Conservation (phyloP, 768 basidiomycete genomes). For the Amanita pseudoporphyria region DNA sequence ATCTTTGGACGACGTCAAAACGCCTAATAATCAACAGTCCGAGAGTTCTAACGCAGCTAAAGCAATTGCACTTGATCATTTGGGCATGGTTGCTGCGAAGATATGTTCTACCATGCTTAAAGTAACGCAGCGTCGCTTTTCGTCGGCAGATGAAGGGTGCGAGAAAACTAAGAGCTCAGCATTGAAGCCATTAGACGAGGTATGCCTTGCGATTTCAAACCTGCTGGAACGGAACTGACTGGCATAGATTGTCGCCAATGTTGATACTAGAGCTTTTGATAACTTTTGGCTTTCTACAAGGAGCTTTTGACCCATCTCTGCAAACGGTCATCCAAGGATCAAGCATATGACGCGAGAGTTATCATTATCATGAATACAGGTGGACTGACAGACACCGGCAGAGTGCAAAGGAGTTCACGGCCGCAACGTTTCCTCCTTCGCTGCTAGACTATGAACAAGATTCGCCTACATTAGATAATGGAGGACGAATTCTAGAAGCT, state of each 20-base stretch:
- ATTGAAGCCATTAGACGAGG: constrained; percentile 66
- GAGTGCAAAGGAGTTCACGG: constrained; percentile 80
- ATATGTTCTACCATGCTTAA: constrained; percentile 53
- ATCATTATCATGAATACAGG: constrained; percentile 5
- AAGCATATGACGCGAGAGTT: constrained; percentile 63
- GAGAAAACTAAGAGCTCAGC: constrained; percentile 23
- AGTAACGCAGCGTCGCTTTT: constrained; percentile 20
- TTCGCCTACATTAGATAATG: too few relatives aligned
- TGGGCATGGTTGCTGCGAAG: constrained; percentile 85
- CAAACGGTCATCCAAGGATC: constrained; percentile 68
- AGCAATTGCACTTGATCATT: constrained; percentile 84
- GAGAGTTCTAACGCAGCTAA: constrained; percentile 78
- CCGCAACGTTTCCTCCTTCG: constrained; percentile 66
- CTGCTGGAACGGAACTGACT: not conserved
- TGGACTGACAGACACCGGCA: constrained; percentile 18
- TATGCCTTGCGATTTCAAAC: constrained; percentile 15
- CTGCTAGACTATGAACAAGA: too few relatives aligned
- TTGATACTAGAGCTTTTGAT: constrained; percentile 43
- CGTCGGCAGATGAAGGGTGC: constrained; percentile 12
- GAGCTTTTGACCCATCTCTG: constrained; percentile 58
- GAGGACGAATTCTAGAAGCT: too few relatives aligned
- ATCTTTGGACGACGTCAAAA: constrained; percentile 76
- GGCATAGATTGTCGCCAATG: constrained; percentile 40
- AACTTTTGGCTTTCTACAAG: constrained; percentile 51
- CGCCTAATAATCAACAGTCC: constrained; percentile 30